phyloP scores from a whole-genome alignment of 2,329 filamentous ascomycete genomes.

The Beauveria sp. region DNA sequence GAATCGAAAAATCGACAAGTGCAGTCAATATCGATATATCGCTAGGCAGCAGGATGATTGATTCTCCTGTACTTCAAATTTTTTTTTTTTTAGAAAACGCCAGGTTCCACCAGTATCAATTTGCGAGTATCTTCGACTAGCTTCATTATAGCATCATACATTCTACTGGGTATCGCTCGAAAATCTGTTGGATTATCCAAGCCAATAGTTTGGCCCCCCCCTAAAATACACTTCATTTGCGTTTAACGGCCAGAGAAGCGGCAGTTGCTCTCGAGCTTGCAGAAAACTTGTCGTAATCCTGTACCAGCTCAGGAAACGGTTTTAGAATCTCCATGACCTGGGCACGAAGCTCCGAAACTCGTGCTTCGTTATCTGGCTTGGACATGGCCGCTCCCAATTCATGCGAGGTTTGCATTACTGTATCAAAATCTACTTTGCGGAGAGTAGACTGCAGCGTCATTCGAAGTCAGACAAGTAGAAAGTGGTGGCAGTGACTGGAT shows the following conservation, averaged over 20 bases:
- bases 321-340: conserved; percentile 18
- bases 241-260: background rate
- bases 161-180: too few species aligned
- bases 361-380: conserved; percentile 7
- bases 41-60: too few species aligned
- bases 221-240: background rate
- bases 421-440: conserved; percentile 19
- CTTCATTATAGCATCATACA: background rate
- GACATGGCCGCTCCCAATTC: conserved; percentile 16
- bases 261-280: conserved; percentile 5
- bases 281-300: conserved; percentile 22
- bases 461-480: background rate
- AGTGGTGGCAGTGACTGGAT: background rate
- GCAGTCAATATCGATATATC: too few species aligned
- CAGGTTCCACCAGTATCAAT: background rate
- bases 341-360: conserved; percentile 16
- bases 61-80: too few species aligned
- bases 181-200: background rate
- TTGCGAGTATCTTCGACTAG: background rate
- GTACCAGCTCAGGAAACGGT: conserved; percentile 21
- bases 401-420: conserved; percentile 15
- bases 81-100: background rate
- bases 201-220: too few species aligned
- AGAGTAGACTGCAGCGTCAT: conserved; percentile 15
- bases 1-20: too few species aligned